Base-by-base conservation (phyloP, 1,284 basidiomycete genomes). In the Puccinia coronata region DNA sequence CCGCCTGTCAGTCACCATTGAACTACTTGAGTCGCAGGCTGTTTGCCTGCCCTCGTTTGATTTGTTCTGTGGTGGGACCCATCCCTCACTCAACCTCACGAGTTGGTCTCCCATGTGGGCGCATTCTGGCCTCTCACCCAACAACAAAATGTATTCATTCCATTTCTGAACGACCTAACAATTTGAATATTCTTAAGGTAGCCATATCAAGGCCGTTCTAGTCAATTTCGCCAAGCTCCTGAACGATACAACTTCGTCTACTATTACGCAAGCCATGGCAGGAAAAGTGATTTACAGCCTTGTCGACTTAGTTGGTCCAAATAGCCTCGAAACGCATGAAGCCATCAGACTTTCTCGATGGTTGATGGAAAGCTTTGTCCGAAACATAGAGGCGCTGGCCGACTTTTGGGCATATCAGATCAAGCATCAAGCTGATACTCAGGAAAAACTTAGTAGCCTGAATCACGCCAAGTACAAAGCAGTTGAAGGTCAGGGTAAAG, bases 261-360 rank as follows among this genome's bases (percentile, higher is more conserved):
- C 90, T 82, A 91, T 90, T 79, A 91, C 96, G 53, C 95, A 98
- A 86, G 93, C 93, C 20, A 90, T 98, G 87, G 95, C 94, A 83
- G 92, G 93, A 82, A 99, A 98, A 87, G 91, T 98, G 86, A 91
- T 98, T 84, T 93, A 95, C 85, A 94, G 92, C 83, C 89, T 98
- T 49, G 90, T 94, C 75, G 97, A 99, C 83, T 91, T 91, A 63
- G 92, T 97, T 76, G 87, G 92, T 25, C 86, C 88, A 63, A 95
- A 95, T 86, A 59, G 81, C 34, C 51, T 78, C 39, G 80, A 82
- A 67, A 36, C 63, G 47, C 53, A 81, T 51, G 70, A 80, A 53
- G 72, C 70, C 6, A 82, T 82, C 23, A 57, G 75, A 63, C 47
- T 76, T n/a, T 61, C 61, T 73, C 51, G 55, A n/a, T 76, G 67